Conservation (phyloP, 306 rosid genomes). For the Argentina anserina region DNA sequence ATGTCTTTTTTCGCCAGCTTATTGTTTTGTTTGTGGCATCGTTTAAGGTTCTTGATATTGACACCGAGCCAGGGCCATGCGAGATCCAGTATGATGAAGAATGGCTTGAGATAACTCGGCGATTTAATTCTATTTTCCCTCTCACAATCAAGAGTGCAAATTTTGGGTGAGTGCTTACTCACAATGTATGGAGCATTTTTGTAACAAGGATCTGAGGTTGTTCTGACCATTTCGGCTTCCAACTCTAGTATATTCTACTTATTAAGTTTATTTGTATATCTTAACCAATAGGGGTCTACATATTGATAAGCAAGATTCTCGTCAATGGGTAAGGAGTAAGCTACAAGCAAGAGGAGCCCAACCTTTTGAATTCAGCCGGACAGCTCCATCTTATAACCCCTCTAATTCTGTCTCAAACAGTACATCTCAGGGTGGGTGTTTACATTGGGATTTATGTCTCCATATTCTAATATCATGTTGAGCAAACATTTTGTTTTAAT, state of each 20-base stretch:
- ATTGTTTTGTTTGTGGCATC: conserved; percentile 17
- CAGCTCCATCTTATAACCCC: conserved; percentile 71
- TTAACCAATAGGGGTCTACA: conserved; percentile 40
- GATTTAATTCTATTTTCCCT: conserved; percentile 73
- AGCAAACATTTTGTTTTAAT: not conserved
- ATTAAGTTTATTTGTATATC: conserved; percentile 11
- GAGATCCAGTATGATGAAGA: conserved; percentile 91
- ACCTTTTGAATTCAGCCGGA: conserved; percentile 70
- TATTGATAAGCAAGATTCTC: conserved; percentile 55
- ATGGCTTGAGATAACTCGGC: conserved; percentile 86
- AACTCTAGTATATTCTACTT: not conserved
- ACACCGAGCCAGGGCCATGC: conserved; percentile 70
- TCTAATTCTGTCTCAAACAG: conserved; percentile 34
- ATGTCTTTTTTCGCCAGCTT: conserved; percentile 21
- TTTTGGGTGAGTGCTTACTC: conserved; percentile 51
- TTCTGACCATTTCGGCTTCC: not conserved
- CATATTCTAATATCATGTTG: conserved; percentile 3
- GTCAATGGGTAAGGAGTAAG: conserved; percentile 65
- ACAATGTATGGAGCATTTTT: conserved; percentile 3
- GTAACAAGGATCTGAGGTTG: not conserved
- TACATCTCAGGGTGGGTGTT: conserved; percentile 39
- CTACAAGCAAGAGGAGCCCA: conserved; percentile 63
- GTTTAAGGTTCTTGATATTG: conserved; percentile 69
- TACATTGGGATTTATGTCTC: conserved; percentile 8
- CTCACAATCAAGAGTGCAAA: conserved; percentile 50